These are phyloP conservation scores for Barbarea vulgaris DNA, from an alignment of 345 rosid genomes.

Conservation along the genomic window DNA sequence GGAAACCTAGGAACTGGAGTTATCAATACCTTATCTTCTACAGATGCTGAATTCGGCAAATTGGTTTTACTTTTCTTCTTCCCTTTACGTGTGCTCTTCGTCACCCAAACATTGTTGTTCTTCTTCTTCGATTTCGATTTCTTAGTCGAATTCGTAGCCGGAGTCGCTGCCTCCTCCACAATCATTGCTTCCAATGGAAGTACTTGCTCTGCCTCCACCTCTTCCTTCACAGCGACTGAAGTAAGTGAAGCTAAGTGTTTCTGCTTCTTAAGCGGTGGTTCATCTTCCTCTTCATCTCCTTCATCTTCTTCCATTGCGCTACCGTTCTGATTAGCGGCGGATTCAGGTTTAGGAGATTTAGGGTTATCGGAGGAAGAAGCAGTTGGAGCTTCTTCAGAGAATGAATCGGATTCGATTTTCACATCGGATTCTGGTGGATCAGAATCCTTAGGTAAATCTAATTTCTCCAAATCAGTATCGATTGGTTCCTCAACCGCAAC, in stretches of 20 bases:
- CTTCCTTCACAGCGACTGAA: constrained; percentile 24
- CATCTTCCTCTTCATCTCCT: constrained; percentile 61
- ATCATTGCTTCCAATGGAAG: constrained; percentile 29
- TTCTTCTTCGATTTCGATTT: constrained; percentile 89
- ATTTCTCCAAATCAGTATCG: constrained; percentile 27
- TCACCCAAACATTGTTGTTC: constrained; percentile 79
- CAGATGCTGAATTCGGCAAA: constrained; percentile 52
- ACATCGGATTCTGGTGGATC: constrained; percentile 35
- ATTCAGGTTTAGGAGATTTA: constrained; percentile 51
- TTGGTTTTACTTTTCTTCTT: constrained; percentile 82
- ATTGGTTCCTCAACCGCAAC: constrained; percentile 20
- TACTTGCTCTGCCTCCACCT: constrained; percentile 18
- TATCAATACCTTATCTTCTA: constrained; percentile 72
- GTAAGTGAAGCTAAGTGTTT: constrained; percentile 56
- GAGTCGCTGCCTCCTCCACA: constrained; percentile 4
- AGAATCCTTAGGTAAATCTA: neutral
- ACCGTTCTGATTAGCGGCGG: constrained; percentile 14
- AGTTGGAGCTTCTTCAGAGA: constrained; percentile 65
- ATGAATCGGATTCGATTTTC: constrained; percentile 52
- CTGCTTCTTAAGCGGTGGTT: constrained; percentile 66
- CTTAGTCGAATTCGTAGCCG: constrained; percentile 16
- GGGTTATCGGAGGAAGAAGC: constrained; percentile 78
- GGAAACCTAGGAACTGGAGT: constrained; percentile 80
- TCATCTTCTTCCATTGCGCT: constrained; percentile 42
- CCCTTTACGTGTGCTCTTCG: constrained; percentile 86